Evolutionary conservation across 495 filamentous ascomycete genomes (phyloP), one percentile per base, ranked within the genome.

Genomic region (Neurospora discreta): DNA sequence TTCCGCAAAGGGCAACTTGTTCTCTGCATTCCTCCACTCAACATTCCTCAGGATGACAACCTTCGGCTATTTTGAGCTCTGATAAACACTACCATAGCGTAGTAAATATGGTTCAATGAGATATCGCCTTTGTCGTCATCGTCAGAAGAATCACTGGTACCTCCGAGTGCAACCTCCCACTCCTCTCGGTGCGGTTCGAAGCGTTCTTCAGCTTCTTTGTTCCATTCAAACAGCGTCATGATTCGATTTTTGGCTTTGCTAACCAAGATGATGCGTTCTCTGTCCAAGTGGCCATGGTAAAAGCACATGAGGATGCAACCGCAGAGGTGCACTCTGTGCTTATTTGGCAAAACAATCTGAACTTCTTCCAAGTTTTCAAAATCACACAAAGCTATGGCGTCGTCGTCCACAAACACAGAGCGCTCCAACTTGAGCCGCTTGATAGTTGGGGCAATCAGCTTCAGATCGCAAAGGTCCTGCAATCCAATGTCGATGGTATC

Each of bases 341-440:
- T 0, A 58, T 0, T 26, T 15, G 11, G 20, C 20, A 10, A 58
- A 58, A 23, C 46, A 7, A 58, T 58, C 10, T 58, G 3, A 5
- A 26, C 20, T 26, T 58, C 11, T 26, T 58, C 5, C 20, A 58
- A 7, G 20, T 26, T 58, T 0, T 26, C 0, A 26, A 58, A 11
- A 11, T 23, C n/a, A 3, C 0, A 0, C n/a, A 46, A 11, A 4
- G 43, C 8, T 11, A 0, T 5, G 20, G 0, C 11, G 46, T 26
- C 46, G 0, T 26, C 4, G 20, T 1, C 0, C 11, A 3, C 20
- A 5, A 58, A 13, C 44, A 0, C 10, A 11, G 3, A 0, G 9
- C 46, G 20, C 46, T 26, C 46, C n/a, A 26, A 58, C 46, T 6
- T 58, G n/a, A 58, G 46, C 46, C 20, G 20, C 46, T 58, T 58